Conservation (phyloP, 202 grass and related monocot genomes). For the Saccharum hybrid region DNA sequence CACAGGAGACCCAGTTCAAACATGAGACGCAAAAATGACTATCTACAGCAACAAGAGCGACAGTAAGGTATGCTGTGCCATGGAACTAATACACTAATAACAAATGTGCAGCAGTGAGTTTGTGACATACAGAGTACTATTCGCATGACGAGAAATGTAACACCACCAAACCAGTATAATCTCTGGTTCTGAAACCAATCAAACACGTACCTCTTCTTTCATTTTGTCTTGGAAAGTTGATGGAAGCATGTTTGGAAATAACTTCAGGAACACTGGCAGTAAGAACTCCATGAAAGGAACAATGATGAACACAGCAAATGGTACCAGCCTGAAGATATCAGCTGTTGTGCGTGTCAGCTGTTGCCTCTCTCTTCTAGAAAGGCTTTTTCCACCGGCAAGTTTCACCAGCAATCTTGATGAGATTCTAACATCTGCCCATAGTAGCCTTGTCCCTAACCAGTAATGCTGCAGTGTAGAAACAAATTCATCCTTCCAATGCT, state of each 20-base stretch:
- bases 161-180: constrained; percentile 29
- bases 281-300: constrained; percentile 99
- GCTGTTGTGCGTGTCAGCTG: constrained; percentile 90
- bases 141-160: constrained; percentile 2
- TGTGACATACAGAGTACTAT: constrained; percentile 35
- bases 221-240: constrained; percentile 99
- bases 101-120: constrained; percentile 17
- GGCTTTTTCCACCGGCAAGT: constrained; percentile 81
- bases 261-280: constrained; percentile 83
- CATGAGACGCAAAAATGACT: constrained; percentile 28
- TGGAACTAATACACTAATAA: neutral
- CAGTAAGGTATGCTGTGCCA: constrained; percentile 8
- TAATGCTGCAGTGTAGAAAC: constrained; percentile 87
- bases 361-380: constrained; percentile 88
- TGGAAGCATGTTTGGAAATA: constrained; percentile 96
- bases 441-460: constrained; percentile 87
- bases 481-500: constrained; percentile 93
- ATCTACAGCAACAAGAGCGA: constrained; percentile 18
- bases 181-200: constrained; percentile 10
- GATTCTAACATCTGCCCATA: constrained; percentile 85
- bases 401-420: constrained; percentile 92
- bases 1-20: constrained; percentile 35
- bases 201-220: constrained; percentile 80
- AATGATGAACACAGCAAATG: constrained; percentile 91
- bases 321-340: constrained; percentile 97